Percentiles rank a stretch among this genome's conserved stretches.
Evolutionary conservation across 768 basidiomycete species (phyloP).

Genomic region (Russula dissimulans): DNA sequence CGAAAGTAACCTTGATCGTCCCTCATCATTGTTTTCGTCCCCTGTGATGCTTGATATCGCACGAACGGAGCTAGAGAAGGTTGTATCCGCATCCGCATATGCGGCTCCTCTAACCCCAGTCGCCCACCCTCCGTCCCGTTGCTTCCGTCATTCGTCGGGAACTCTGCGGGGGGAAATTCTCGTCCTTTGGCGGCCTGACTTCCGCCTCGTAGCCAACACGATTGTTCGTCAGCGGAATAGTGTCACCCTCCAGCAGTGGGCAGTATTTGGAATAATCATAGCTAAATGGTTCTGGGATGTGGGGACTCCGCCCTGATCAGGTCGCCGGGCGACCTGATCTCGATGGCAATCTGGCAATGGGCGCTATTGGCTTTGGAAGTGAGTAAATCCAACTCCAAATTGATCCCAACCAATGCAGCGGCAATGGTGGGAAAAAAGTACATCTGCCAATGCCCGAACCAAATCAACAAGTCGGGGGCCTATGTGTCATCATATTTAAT

Average conservation of each 20-base stretch:
- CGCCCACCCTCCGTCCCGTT: not conserved
- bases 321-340: too few species aligned
- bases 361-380: too few species aligned
- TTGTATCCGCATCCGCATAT: constrained; percentile 24
- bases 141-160: not conserved
- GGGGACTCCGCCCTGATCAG: too few species aligned
- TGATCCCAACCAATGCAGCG: too few species aligned
- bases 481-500: too few species aligned
- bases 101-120: constrained; percentile 6
- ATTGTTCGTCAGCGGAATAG: not conserved
- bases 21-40: not conserved
- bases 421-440: too few species aligned
- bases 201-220: constrained; percentile 9
- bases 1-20: constrained; percentile 14
- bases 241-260: constrained; percentile 20
- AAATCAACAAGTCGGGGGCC: too few species aligned
- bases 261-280: constrained; percentile 67
- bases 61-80: constrained; percentile 57
- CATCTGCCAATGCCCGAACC: too few species aligned
- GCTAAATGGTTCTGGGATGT: constrained; percentile 64
- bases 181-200: not conserved
- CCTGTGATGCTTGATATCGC: constrained; percentile 34
- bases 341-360: too few species aligned
- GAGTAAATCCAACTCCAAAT: too few species aligned
- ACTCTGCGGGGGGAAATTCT: too few species aligned